A percentile compares a stretch with the other conserved stretches of the same genome.
These are phyloP conservation scores for Epichloe brachyelytri DNA, from an alignment of 2,329 filamentous ascomycete species.

Conservation along the genomic window DNA sequence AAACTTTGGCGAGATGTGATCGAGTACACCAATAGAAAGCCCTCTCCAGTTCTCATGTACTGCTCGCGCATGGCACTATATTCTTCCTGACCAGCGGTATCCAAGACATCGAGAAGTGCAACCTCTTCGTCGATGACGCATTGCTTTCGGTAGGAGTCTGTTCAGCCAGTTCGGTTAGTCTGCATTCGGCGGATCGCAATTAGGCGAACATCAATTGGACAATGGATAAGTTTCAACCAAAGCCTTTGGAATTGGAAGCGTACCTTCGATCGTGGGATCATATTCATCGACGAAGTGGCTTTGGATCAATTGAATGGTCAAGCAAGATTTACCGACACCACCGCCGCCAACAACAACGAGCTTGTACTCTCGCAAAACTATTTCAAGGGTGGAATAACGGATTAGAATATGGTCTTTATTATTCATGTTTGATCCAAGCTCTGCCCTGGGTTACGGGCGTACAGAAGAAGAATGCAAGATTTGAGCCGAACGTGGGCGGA, in stretches of 20 bases:
- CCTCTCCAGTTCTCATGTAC: constrained; percentile 98
- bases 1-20: constrained; percentile 96
- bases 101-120: constrained; percentile 90
- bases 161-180: constrained; percentile 9
- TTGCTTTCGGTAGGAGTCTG: constrained; percentile 99
- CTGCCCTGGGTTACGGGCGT: not conserved
- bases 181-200: not conserved
- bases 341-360: constrained; percentile 94
- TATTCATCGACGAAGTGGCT: constrained; percentile 99
- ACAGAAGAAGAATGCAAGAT: not conserved
- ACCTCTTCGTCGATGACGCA: constrained; percentile 98
- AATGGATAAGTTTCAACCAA: not conserved
- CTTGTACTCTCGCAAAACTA: constrained; percentile 89
- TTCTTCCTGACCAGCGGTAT: constrained; percentile 97
- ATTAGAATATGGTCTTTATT: not conserved
- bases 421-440: not conserved
- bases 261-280: constrained; percentile 97
- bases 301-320: constrained; percentile 93
- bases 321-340: constrained; percentile 96
- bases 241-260: constrained; percentile 1
- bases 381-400: not conserved
- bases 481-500: not conserved
- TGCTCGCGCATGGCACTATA: constrained; percentile 99
- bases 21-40: constrained; percentile 94
- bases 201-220: not conserved